Base-by-base conservation (phyloP, 2,329 filamentous ascomycete species). In the Cercospora sojina region DNA sequence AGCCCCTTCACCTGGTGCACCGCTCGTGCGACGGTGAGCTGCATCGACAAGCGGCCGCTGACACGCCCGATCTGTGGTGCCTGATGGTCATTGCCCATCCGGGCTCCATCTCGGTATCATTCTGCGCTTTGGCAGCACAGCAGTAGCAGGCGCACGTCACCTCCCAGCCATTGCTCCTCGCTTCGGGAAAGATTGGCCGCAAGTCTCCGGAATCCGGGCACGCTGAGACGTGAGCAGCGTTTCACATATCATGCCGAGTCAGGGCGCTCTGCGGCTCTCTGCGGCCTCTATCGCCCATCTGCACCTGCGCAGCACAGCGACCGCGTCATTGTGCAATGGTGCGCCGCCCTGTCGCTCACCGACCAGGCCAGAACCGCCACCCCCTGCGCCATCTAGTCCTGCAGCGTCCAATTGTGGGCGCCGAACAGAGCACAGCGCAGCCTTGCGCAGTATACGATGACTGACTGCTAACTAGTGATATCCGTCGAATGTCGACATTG, bases 241-340 rank as follows among this genome's bases (percentile, higher is more conserved):
- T 56, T 56, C 51, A 56, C 25, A 56, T 56, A n/a, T 51, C 25
- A 20, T 56, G 51, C 51, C 51, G 51, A 56, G 51, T 56, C 51
- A 56, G 16, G 12, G 1, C n/a, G 13, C 51, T 41, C 1, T 18
- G 16, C 16, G 12, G 12, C 31, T 25, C 13, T 31, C 51, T 55
- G 16, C n/a, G 23, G 16, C 51, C 16, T 27, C 51, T n/a, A 41
- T n/a, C 16, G 35, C 8, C 16, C 16, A 41, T 41, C 16, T 41
- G 35, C 16, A 8, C 16, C 16, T 41, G 35, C 35, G 35, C 35
- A 8, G 16, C 35, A n/a, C 35, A 8, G 35, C 35, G 35, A 41
- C 16, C 20, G n/a, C 20, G 20, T 47, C 20, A 47, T 47, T 47
- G 41, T 47, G 41, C 41, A 47, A 18, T 47, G 41, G 9, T 13